Evolutionary conservation across 306 rosid genomes (phyloP).

Genomic region (Citrullus mucosospermus): DNA sequence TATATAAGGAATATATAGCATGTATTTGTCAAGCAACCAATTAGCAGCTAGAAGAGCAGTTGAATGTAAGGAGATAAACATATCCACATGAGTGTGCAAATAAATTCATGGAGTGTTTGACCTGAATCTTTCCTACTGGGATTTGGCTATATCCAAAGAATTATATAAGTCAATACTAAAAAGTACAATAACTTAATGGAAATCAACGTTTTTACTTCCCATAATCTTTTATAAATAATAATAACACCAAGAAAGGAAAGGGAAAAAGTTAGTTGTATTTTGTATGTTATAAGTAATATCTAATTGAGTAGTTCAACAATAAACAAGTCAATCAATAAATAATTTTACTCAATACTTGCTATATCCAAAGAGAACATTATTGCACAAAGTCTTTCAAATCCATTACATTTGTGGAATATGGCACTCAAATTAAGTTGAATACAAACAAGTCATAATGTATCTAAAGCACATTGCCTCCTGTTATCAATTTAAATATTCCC

Average conservation of each 20-base stretch:
- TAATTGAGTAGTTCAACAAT: neutral
- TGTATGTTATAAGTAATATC: neutral
- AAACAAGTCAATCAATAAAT: neutral
- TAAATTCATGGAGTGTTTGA: neutral
- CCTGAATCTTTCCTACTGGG: neutral
- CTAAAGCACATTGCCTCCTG: neutral
- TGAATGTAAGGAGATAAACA: neutral
- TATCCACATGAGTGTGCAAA: neutral
- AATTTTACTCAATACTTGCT: neutral
- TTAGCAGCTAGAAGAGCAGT: neutral
- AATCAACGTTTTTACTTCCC: neutral
- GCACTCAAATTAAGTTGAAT: neutral
- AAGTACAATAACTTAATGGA: neutral
- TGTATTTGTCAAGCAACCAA: neutral
- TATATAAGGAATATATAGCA: neutral
- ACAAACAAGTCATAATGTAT: neutral
- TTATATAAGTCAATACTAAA: neutral
- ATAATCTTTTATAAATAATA: neutral
- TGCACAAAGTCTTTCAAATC: neutral
- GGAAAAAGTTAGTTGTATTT: neutral
- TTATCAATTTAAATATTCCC: neutral
- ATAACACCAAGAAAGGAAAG: neutral
- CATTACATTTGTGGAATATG: neutral
- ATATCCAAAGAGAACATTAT: neutral
- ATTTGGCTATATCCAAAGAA: neutral